phyloP scores from a whole-genome alignment of 2,329 filamentous ascomycete species.

The Lasiodiplodia sp. region DNA sequence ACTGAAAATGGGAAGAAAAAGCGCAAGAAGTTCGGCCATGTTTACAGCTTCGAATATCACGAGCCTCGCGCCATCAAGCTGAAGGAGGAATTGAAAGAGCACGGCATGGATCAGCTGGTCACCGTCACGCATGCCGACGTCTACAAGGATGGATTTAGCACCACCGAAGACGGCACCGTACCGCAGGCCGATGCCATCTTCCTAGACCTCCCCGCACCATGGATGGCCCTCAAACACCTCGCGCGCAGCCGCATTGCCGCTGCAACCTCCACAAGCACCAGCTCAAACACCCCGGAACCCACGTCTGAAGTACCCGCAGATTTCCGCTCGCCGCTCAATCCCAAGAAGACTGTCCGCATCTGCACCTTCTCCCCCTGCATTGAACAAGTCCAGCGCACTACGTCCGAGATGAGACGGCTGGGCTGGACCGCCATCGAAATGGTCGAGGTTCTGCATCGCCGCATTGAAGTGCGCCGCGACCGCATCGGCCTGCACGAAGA shows the following conservation, averaged over 20 bases:
- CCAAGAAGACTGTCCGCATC: slow-evolving; percentile 74
- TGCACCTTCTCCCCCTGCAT: slow-evolving; percentile 98
- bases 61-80: slow-evolving; percentile 74
- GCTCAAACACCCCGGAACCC: slow-evolving; percentile 1
- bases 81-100: slow-evolving; percentile 71
- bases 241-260: slow-evolving; percentile 57
- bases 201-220: slow-evolving; percentile 80
- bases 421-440: slow-evolving; percentile 94
- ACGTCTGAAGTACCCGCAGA: slow-evolving; percentile 33
- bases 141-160: slow-evolving; percentile 73
- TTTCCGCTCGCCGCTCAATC: slow-evolving; percentile 67
- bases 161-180: slow-evolving; percentile 34
- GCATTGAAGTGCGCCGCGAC: slow-evolving; percentile 83
- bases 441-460: slow-evolving; percentile 84
- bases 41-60: slow-evolving; percentile 86
- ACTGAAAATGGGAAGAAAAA: slow-evolving; percentile 37
- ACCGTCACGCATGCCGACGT: slow-evolving; percentile 81
- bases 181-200: slow-evolving; percentile 76
- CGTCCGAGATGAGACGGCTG: slow-evolving; percentile 77
- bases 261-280: slow-evolving; percentile 32
- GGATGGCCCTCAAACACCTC: slow-evolving; percentile 80
- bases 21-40: slow-evolving; percentile 64
- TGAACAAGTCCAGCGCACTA: slow-evolving; percentile 89
- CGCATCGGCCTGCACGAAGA: slow-evolving; percentile 77
- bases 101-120: slow-evolving; percentile 71